Base-by-base conservation (phyloP, 73 alveolate genomes). In the Urostyla sp. region DNA sequence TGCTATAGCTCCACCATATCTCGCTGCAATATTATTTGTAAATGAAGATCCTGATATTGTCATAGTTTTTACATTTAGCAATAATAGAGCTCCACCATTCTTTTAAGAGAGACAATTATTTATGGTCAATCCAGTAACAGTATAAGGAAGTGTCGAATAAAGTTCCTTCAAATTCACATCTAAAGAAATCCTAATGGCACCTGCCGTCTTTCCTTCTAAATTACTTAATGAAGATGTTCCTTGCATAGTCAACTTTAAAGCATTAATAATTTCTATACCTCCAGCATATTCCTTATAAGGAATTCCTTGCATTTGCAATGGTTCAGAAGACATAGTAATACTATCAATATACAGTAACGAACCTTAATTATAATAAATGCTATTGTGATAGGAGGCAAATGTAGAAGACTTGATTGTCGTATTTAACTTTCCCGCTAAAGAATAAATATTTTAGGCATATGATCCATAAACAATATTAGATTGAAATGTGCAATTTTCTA, bases 1-100 rank as follows among this genome's bases (percentile, higher is more conserved):
- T 36, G 54, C 32, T 36, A 85, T 76, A 18, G 89, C 93, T 35
- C 93, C 93, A n/a, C 76, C 37, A 5, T 87, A 87, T 16, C 30
- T 35, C 34, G 55, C 10, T 16, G 93, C 93, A 48, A 20, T 16
- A 51, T 53, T 43, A 31, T 36, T 18, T 8, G 69, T 26, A 21
- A 85, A 36, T 0, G 23, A 27, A 7, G 93, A 48, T 59, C 26
- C 35, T 4, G 74, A 27, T 28, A 85, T 21, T 1, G 35, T 37
- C 37, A 76, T 28, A 15, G 16, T 10, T 27, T 54, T 18, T 6
- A 57, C 37, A 30, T 54, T 63, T 27, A 46, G 21, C 0, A 85
- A 13, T 30, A 18, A 76, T n/a, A 85, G 21, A 15, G 75, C 93
- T 23, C 93, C 93, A 13, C 93, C 93, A 43, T 85, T 67, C 1